Evolutionary conservation across 345 rosid genomes (phyloP).

Genomic region (Raphanus sativus): DNA sequence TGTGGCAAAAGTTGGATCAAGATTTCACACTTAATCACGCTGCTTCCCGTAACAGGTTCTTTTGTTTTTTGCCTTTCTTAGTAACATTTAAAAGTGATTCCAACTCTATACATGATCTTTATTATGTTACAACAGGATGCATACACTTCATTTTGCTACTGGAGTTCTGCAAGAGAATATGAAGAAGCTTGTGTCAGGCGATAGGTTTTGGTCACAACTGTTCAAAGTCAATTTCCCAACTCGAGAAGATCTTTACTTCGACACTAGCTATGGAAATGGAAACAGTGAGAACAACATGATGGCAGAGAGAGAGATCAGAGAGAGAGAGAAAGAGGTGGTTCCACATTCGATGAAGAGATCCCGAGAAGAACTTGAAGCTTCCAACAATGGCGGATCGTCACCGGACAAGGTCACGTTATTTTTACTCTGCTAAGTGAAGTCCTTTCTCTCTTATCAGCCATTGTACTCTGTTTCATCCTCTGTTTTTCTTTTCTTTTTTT

Average conservation of each 20-base stretch:
- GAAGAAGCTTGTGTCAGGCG: constrained; percentile 47
- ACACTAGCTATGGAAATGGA: not conserved
- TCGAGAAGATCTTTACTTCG: constrained; percentile 29
- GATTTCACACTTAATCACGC: constrained; percentile 47
- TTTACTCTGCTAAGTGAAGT: too few relatives aligned
- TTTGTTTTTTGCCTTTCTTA: not conserved
- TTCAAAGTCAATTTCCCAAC: constrained; percentile 41
- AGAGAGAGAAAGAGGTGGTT: not conserved
- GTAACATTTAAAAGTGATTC: not conserved
- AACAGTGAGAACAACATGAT: not conserved
- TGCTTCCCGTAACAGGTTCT: constrained; percentile 48
- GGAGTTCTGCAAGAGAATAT: constrained; percentile 50
- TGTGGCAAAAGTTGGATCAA: constrained; percentile 36
- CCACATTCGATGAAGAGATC: not conserved
- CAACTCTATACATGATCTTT: not conserved
- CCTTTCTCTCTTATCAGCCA: too few relatives aligned
- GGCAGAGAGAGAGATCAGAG: not conserved
- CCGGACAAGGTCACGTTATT: not conserved
- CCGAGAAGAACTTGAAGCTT: not conserved
- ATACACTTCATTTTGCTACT: constrained; percentile 48
- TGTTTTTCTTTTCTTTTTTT: too few relatives aligned
- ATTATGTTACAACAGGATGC: constrained; percentile 44
- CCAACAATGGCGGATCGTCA: not conserved
- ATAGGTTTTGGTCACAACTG: constrained; percentile 38
- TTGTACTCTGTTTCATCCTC: too few relatives aligned